Conservation (phyloP, 805 yeast genomes). For the Yamadazyma sp. region DNA sequence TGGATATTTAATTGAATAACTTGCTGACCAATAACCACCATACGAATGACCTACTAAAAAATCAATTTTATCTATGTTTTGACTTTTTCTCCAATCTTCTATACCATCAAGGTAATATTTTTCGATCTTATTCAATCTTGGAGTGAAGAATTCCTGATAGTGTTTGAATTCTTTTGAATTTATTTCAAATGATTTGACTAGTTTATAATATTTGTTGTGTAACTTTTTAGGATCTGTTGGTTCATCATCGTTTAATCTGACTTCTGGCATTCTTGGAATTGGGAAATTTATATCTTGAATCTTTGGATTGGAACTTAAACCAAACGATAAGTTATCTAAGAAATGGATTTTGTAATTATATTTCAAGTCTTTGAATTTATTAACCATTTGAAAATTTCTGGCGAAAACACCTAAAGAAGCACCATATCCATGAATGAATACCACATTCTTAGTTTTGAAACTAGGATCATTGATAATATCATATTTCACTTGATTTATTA, state of each 20-base stretch:
- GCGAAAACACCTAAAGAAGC: constrained; percentile 57
- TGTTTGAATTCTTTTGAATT: constrained; percentile 23
- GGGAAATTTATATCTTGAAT: constrained; percentile 20
- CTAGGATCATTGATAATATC: constrained; percentile 23
- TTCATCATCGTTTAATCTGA: constrained; percentile 24
- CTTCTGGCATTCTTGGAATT: constrained; percentile 18
- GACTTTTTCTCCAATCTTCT: constrained; percentile 59
- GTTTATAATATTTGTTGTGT: constrained; percentile 38
- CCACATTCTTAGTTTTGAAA: constrained; percentile 38
- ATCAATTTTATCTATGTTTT: constrained; percentile 49
- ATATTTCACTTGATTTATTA: constrained; percentile 34
- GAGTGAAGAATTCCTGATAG: constrained; percentile 34
- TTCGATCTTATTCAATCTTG: constrained; percentile 46
- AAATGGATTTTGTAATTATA: constrained; percentile 47
- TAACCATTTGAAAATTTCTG: constrained; percentile 46
- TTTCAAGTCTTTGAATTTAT: constrained; percentile 21
- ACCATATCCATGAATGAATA: constrained; percentile 57
- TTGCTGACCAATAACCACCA: constrained; percentile 71
- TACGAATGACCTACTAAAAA: constrained; percentile 74
- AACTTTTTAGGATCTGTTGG: constrained; percentile 27
- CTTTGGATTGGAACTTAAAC: constrained; percentile 48
- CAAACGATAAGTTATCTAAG: constrained; percentile 50
- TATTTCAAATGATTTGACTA: constrained; percentile 32
- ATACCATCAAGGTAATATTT: constrained; percentile 54
- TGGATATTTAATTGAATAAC: constrained; percentile 61